Base-by-base conservation (phyloP, 2,329 filamentous ascomycete species). In the Rachicladosporium sp. region DNA sequence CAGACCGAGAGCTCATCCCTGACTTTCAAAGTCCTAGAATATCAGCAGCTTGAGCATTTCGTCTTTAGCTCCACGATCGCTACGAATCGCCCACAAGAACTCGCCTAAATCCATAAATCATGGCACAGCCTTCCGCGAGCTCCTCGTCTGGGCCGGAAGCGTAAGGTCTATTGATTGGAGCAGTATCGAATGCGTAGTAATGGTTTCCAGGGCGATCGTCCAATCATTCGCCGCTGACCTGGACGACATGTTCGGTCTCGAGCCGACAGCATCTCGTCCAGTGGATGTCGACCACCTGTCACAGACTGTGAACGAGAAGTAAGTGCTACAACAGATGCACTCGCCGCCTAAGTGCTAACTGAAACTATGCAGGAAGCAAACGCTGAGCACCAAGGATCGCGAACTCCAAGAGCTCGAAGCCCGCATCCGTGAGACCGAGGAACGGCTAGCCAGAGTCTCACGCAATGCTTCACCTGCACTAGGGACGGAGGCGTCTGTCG, bases 341-440 rank as follows among this genome's bases (percentile, higher is more conserved):
- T n/a, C n/a, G n/a, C n/a, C n/a, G n/a, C n/a, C n/a, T n/a, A n/a
- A n/a, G n/a, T n/a, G n/a, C n/a, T n/a, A n/a, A n/a, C n/a, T n/a
- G n/a, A n/a, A n/a, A n/a, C n/a, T n/a, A n/a, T n/a, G n/a, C n/a
- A n/a, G n/a, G 64, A 91, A 91, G 65, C 78, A 86, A 57, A 74
- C 76, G 44, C 79, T 96, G 56, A 74, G 72, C 47, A 75, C 73
- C 38, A 82, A 85, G 58, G 76, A 75, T 40, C 75, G 78, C 46
- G 85, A 95, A 63, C 80, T 96, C 50, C 80, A 93, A 62, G 78
- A 80, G 41, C 79, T 96, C 54, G 86, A 95, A 64, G 78, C 78
- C 38, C 80, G 79, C 51, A 76, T 96, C 52, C 80, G 78, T 51
- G 86, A 87, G 54, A 86, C 91, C 63, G 88, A 95, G 64, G 73